A percentile compares a stretch with the other conserved stretches of the same genome.
phyloP scores from a whole-genome alignment of 257 asterid genomes.

The Nemophila menziesii region DNA sequence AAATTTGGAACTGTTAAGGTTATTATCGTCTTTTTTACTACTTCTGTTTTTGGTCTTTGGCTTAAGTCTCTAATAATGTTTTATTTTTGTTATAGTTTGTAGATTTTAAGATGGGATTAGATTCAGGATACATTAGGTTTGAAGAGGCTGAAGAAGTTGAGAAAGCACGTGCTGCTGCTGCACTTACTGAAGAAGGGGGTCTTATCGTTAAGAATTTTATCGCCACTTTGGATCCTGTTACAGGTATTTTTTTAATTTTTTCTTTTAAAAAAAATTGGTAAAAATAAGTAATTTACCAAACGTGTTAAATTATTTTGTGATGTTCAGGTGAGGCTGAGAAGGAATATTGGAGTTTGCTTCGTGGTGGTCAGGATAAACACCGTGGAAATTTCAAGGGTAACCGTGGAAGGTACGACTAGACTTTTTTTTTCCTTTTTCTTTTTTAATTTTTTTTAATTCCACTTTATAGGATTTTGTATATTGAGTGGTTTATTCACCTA shows the following conservation, averaged over 20 bases:
- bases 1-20: conserved; percentile 88
- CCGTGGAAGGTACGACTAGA: conserved; percentile 55
- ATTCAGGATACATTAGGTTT: conserved; percentile 73
- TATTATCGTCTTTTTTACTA: too few relatives aligned
- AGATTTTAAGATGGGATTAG: conserved; percentile 64
- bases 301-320: not conserved
- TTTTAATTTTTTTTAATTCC: not conserved
- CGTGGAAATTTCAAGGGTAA: conserved; percentile 44
- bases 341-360: conserved; percentile 73
- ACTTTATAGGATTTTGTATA: not conserved
- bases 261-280: too few relatives aligned
- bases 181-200: conserved; percentile 78
- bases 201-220: conserved; percentile 65
- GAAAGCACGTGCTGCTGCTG: conserved; percentile 92
- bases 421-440: not conserved
- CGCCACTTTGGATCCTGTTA: conserved; percentile 67
- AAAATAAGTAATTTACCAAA: too few relatives aligned
- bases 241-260: conserved; percentile 30
- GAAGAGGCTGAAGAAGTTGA: conserved; percentile 70
- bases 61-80: too few relatives aligned
- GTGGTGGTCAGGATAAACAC: conserved; percentile 41
- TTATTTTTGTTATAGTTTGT: conserved; percentile 36
- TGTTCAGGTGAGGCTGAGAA: conserved; percentile 81
- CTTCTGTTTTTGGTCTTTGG: too few relatives aligned
- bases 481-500: not conserved